Percentiles rank a stretch among this genome's conserved stretches.
phyloP scores from a whole-genome alignment of 352 stramenopile species.

The Phytophthora pluvialis region DNA sequence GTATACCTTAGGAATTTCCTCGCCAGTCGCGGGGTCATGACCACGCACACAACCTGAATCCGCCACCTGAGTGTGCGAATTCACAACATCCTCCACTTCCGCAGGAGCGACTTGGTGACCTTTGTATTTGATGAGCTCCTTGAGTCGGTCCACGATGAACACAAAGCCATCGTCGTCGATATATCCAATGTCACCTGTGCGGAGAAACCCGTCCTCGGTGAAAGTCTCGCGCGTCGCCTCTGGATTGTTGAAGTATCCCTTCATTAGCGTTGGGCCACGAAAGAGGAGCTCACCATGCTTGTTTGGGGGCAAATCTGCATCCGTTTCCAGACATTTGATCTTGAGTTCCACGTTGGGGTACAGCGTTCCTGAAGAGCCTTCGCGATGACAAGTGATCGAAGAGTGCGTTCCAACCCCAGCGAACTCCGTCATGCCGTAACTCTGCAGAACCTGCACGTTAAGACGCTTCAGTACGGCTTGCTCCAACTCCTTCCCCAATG shows the following conservation, averaged over 20 bases:
- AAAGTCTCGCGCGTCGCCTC: conserved; percentile 80
- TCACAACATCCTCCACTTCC: conserved; percentile 90
- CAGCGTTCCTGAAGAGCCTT: conserved; percentile 48
- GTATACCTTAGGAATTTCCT: conserved; percentile 89
- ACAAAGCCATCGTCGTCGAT: conserved; percentile 92
- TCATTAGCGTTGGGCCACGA: conserved; percentile 90
- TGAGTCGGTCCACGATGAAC: conserved; percentile 91
- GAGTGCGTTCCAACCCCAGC: conserved; percentile 36
- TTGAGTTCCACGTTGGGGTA: conserved; percentile 58
- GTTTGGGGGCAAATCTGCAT: conserved; percentile 40
- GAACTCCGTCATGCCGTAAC: conserved; percentile 70
- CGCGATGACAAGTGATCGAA: conserved; percentile 25
- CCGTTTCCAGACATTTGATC: conserved; percentile 55
- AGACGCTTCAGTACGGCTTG: conserved; percentile 66
- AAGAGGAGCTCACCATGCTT: conserved; percentile 80
- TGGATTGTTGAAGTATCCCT: conserved; percentile 88
- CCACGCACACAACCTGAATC: conserved; percentile 75
- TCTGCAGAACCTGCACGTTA: conserved; percentile 45
- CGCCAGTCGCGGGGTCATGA: conserved; percentile 63
- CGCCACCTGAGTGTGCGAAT: conserved; percentile 69
- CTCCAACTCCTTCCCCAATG: conserved; percentile 79
- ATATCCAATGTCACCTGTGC: conserved; percentile 90
- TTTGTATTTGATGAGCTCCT: conserved; percentile 95
- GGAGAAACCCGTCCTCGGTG: conserved; percentile 76
- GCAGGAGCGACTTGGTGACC: conserved; percentile 91